Conservation (phyloP, 1,284 basidiomycete genomes). For the Hemileia vastatrix region DNA sequence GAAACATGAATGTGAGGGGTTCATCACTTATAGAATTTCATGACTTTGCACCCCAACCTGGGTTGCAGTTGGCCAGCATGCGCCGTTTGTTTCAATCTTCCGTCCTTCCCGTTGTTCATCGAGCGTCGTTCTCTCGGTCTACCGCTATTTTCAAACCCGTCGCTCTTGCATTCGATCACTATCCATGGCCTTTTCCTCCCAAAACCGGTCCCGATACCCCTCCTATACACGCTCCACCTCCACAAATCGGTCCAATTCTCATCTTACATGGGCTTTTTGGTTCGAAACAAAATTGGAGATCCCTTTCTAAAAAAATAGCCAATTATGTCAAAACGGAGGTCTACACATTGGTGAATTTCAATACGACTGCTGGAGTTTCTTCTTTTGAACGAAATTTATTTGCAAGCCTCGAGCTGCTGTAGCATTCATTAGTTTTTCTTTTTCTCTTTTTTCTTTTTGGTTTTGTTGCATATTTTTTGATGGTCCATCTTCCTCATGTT, state of each 20-base stretch:
- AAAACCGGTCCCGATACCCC: no score
- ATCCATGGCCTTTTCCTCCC: no score
- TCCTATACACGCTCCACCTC: no score
- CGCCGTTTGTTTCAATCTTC: no score
- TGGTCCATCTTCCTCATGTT: not conserved
- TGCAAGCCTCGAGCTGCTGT: not conserved
- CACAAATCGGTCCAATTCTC: slow-evolving; percentile 8
- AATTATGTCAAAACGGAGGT: slow-evolving; percentile 2
- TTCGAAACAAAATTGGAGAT: slow-evolving; percentile 23
- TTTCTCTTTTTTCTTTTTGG: not conserved
- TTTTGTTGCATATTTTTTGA: not conserved
- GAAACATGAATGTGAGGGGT: no score
- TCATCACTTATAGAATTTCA: no score
- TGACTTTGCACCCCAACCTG: no score
- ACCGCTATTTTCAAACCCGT: not conserved
- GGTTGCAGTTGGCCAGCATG: no score
- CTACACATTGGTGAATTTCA: slow-evolving; percentile 10
- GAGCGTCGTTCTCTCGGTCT: no score
- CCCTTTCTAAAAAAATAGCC: slow-evolving; percentile 9
- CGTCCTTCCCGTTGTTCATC: no score
- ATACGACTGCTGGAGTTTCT: no score
- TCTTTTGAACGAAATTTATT: not conserved
- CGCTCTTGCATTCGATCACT: slow-evolving; percentile 7
- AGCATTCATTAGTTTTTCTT: not conserved
- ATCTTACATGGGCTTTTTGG: slow-evolving; percentile 24